Conservation (phyloP, 495 filamentous ascomycete genomes). For the Penicillium egyptiacum region DNA sequence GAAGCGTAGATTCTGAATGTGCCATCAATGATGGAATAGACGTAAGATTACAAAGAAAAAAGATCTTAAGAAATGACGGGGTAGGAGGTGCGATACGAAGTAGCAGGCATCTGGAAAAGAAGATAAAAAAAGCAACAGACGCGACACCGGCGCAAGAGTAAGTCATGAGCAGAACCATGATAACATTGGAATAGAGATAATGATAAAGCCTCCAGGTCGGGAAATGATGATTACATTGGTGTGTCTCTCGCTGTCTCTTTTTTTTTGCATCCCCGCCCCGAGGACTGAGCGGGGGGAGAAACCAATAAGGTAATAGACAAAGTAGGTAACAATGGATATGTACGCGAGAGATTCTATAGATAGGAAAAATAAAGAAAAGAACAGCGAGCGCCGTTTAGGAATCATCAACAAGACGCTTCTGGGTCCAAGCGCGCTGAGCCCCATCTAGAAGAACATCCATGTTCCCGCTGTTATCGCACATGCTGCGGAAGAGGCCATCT, state of each 20-base stretch:
- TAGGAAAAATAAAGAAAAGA: neutral
- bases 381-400: slow-evolving; percentile 22
- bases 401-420: slow-evolving; percentile 55
- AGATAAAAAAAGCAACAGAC: neutral
- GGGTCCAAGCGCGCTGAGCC: slow-evolving; percentile 71
- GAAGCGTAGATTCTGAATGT: neutral
- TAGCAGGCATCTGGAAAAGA: neutral
- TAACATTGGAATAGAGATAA: neutral
- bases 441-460: slow-evolving; percentile 67
- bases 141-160: neutral
- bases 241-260: neutral
- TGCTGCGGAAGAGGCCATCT: slow-evolving; percentile 73
- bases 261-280: slow-evolving; percentile 1
- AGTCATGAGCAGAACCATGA: neutral
- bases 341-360: slow-evolving; percentile 11
- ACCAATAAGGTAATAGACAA: slow-evolving; percentile 6
- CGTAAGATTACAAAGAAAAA: neutral
- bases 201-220: neutral
- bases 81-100: neutral
- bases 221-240: slow-evolving; percentile 11
- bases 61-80: neutral
- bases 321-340: slow-evolving; percentile 9
- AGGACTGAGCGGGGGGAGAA: neutral
- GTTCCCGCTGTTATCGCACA: slow-evolving; percentile 96
- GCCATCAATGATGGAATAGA: neutral